Conservation (phyloP, 208 protist genomes). For the Vickermania spadyakhi region DNA sequence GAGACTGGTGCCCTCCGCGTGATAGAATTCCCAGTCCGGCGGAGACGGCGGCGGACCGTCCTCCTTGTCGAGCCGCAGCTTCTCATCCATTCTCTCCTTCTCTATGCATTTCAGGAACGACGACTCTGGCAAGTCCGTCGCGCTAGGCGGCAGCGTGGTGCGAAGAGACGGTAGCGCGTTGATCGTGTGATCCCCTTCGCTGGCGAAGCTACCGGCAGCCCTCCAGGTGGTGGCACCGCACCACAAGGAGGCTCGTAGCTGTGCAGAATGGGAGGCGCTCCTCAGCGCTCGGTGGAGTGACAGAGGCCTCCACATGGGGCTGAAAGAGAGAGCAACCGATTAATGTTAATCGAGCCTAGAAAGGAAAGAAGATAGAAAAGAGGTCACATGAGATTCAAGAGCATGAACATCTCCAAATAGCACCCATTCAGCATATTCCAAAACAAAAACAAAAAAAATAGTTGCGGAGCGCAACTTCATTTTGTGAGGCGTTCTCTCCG, state of each 20-base stretch:
- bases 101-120: constrained; percentile 76
- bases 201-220: neutral
- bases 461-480: neutral
- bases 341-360: neutral
- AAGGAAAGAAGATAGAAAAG: neutral
- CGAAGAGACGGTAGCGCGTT: constrained; percentile 24
- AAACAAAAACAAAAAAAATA: neutral
- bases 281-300: neutral
- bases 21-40: constrained; percentile 62
- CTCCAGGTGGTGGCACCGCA: neutral
- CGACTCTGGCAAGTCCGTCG: constrained; percentile 40
- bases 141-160: constrained; percentile 32
- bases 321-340: too few species aligned
- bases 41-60: constrained; percentile 49
- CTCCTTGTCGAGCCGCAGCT: constrained; percentile 70
- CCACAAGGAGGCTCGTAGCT: too few species aligned
- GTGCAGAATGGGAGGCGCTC: too few species aligned
- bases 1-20: constrained; percentile 52
- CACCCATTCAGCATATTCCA: too few species aligned
- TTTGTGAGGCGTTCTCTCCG: neutral
- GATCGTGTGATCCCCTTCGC: neutral
- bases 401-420: too few species aligned
- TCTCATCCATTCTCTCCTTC: constrained; percentile 83
- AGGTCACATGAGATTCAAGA: too few species aligned
- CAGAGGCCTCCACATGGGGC: neutral